Evolutionary conservation across 2,329 filamentous ascomycete genomes (phyloP), one percentile per base, ranked within the genome.

Genomic region (Tricladium varicosporioides): DNA sequence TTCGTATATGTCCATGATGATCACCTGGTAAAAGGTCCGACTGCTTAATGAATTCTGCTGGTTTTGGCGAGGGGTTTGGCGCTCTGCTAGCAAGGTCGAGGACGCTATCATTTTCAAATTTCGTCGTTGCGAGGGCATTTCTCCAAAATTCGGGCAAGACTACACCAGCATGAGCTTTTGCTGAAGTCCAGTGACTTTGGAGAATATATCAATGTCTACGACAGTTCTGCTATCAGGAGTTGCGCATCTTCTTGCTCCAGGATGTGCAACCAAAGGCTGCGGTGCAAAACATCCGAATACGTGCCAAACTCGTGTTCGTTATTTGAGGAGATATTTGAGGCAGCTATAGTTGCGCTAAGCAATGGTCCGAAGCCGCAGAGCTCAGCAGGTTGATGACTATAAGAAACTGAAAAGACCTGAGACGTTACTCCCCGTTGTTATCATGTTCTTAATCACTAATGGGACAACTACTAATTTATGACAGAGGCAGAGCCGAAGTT

Each of bases 341-440:
- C 54, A 52, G 53, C 33, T 43, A 47, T 50, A 36, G 7, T 54
- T 27, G 47, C 31, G 52, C 31, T 56, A 48, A 52, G 36, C 44
- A 15, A n/a, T 60, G 59, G 56, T 58, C 40, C 65, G 61, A 69
- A 70, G 60, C 69, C 70, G 71, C 67, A 59, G 44, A 61, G 67
- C 64, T 52, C 54, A 60, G 70, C 70, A 70, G 71, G 57, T 59
- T 76, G 74, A 75, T 65, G 74, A 72, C 69, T 65, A 49, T 27
- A 57, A 54, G 70, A 80, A 82, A 88, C 84, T 88, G 84, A 88
- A 88, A 89, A 89, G 85, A 89, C 81, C 86, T 89, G 86, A 89
- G 79, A 77, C 77, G 65, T 57, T 55, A 43, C 47, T 45, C 48
- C 15, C 9, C 19, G 9, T 48, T 27, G 16, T 31, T 18, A 31